Evolutionary conservation across 352 stramenopile genomes (phyloP), one percentile per base, ranked within the genome.

Genomic region (Phytopythium helicoides): DNA sequence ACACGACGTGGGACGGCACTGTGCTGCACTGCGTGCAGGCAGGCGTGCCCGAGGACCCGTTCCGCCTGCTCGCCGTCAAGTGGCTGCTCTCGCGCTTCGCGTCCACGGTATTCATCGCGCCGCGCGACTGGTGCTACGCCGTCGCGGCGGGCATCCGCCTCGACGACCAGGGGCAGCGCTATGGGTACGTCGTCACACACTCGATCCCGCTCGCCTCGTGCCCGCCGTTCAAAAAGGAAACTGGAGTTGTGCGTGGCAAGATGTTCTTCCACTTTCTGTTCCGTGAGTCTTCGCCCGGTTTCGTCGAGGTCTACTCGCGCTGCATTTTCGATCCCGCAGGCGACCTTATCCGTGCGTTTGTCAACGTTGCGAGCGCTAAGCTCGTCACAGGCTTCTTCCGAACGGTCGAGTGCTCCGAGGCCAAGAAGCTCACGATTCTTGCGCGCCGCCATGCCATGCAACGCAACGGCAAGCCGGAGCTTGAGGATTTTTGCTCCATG

Each of bases 381-480:
- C 40, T 81, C 15, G 67, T 74, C 48, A 55, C 68, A 5, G 68
- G 69, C 11, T 28, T 77, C 33, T 51, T 84, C n/a, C 74, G 70
- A 25, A 68, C 67, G 11, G 62, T 79, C 14, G 58, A 59, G 6
- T 73, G 66, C n/a, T 62, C 68, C 0, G 54, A 73, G 41, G 66
- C 72, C 49, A 82, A 82, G 60, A 82, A 79, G 49, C 56, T 82
- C 16, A 84, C 70, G 0, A 53, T 81, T 16, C 16, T 84, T 26
- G 55, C 57, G 16, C 55, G 59, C 26, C 53, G 52, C 19, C 47
- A 64, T 33, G 44, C 57, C 9, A 59, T 48, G 19, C 50, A 39
- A 10, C 18, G 58, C 11, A 28, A 52, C 7, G 49, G 55, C 9
- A 25, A 28, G 6, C 18, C 62, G 15, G 60, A 60, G 16, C 71